phyloP scores from a whole-genome alignment of 2,329 filamentous ascomycete species.

The Scleromitrula shiraiana region DNA sequence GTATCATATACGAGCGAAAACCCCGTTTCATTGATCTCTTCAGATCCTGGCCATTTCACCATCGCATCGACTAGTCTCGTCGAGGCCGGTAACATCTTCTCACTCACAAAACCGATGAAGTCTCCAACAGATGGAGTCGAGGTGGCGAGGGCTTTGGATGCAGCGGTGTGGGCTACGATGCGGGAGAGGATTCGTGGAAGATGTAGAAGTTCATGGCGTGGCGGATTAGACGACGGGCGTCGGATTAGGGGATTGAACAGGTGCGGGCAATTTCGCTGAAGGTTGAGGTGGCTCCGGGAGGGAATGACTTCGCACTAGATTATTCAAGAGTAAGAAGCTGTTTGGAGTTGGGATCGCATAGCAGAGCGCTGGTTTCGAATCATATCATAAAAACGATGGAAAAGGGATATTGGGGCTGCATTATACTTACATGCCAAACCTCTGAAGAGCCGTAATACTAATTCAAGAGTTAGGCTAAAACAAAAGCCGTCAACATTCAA shows the following conservation, averaged over 20 bases:
- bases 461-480: not conserved
- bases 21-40: conserved; percentile 9
- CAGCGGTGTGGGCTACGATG: conserved; percentile 9
- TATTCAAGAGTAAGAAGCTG: not conserved
- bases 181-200: conserved; percentile 11
- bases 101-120: not conserved
- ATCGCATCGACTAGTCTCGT: conserved; percentile 9
- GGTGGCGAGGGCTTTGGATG: conserved; percentile 1
- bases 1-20: not conserved
- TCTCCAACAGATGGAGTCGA: not conserved
- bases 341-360: not conserved
- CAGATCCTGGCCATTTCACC: conserved; percentile 9
- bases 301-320: not conserved
- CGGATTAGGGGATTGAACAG: not conserved
- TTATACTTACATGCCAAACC: not conserved
- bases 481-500: not conserved
- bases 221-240: conserved; percentile 34
- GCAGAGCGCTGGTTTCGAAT: not conserved
- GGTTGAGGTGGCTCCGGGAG: not conserved
- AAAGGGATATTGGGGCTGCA: not conserved
- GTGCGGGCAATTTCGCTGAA: not conserved
- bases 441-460: not conserved
- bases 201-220: conserved; percentile 48
- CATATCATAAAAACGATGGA: not conserved
- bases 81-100: conserved; percentile 7